phyloP scores from a whole-genome alignment of 129 eudicot species.

The Apium graveolens region DNA sequence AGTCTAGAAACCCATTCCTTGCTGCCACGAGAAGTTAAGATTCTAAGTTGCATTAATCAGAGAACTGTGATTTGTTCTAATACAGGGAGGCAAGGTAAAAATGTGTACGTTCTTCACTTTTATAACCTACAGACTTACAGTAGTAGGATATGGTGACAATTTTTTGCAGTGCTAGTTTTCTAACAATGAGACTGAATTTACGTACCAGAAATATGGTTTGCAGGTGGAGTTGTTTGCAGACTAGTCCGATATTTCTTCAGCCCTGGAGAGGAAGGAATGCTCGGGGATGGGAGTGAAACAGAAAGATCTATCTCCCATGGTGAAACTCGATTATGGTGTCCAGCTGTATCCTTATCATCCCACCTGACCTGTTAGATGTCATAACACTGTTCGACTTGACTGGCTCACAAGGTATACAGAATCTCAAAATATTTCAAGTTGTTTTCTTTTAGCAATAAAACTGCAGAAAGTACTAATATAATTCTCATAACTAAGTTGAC shows the following conservation, averaged over 20 bases:
- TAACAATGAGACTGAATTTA: neutral
- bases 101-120: neutral
- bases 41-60: neutral
- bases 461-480: neutral
- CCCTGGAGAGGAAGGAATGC: slow-evolving; percentile 65
- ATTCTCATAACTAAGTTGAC: neutral
- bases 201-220: slow-evolving; percentile 39
- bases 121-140: neutral
- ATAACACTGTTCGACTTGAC: neutral
- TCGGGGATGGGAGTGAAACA: slow-evolving; percentile 55
- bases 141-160: neutral
- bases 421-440: neutral
- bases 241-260: slow-evolving; percentile 57
- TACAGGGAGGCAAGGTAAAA: neutral
- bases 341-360: slow-evolving; percentile 65
- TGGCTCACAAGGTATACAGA: neutral
- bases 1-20: slow-evolving; percentile 68
- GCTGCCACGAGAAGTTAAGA: slow-evolving; percentile 25
- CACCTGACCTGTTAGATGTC: slow-evolving; percentile 65
- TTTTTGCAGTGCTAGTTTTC: neutral
- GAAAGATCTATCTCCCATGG: slow-evolving; percentile 94
- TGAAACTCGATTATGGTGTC: slow-evolving; percentile 70
- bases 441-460: neutral
- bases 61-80: neutral
- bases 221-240: slow-evolving; percentile 44